Conservation (phyloP, 2,329 filamentous ascomycete species). For the Talaromyces sp. region DNA sequence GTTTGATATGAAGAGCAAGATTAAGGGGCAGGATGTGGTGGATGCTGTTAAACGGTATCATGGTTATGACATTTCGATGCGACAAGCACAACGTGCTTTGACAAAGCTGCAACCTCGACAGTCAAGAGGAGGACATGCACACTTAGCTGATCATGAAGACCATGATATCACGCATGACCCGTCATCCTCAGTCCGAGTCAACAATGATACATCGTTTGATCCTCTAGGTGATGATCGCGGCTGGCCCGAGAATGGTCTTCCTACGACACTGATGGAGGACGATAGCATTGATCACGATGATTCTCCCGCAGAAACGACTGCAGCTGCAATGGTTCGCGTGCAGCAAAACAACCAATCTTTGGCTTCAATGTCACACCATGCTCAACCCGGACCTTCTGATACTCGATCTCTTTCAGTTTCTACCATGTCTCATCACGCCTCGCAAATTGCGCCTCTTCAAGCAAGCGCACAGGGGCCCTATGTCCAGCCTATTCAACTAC, state of each 20-base stretch:
- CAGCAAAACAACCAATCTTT: slow-evolving; percentile 15
- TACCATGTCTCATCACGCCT: slow-evolving; percentile 23
- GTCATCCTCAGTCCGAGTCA: slow-evolving; percentile 21
- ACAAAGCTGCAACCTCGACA: slow-evolving; percentile 34
- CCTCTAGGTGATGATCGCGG: slow-evolving; percentile 26
- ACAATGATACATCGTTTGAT: slow-evolving; percentile 24
- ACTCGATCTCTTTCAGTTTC: slow-evolving; percentile 19
- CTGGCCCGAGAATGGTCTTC: slow-evolving; percentile 32
- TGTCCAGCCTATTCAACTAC: slow-evolving; percentile 14
- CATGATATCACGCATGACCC: slow-evolving; percentile 5
- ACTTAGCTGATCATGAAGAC: slow-evolving; percentile 6
- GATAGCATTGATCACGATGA: slow-evolving; percentile 25
- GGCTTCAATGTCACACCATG: slow-evolving; percentile 19
- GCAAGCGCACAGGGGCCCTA: slow-evolving; percentile 21
- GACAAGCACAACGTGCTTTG: slow-evolving; percentile 39
- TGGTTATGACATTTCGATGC: slow-evolving; percentile 39
- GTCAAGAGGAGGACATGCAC: slow-evolving; percentile 13
- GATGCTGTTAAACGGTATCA: slow-evolving; percentile 41
- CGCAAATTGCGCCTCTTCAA: slow-evolving; percentile 25
- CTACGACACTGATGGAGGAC: slow-evolving; percentile 27
- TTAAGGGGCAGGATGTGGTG: slow-evolving; percentile 38
- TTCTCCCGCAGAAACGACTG: slow-evolving; percentile 21
- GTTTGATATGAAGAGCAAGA: slow-evolving; percentile 37
- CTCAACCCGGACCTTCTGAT: slow-evolving; percentile 25
- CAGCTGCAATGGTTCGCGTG: slow-evolving; percentile 9